Percentiles rank a stretch among this genome's conserved stretches.
phyloP scores from a whole-genome alignment of 768 basidiomycete genomes.

The Melanogaster broomeanus region DNA sequence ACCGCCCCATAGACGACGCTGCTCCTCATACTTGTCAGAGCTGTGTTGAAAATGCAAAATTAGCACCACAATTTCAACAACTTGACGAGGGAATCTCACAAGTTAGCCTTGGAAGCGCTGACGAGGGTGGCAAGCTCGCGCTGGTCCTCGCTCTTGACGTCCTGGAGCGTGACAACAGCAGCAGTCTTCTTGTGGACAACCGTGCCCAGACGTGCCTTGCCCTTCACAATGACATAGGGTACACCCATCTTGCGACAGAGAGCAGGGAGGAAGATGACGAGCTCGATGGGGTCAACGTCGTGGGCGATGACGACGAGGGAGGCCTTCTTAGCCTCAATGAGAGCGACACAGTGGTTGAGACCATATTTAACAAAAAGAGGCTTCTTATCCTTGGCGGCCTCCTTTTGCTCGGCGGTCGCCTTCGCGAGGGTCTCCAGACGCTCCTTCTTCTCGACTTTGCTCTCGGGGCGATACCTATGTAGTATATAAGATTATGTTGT shows the following conservation, averaged over 20 bases:
- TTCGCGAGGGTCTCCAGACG: constrained; percentile 81
- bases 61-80: constrained; percentile 1
- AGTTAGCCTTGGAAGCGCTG: constrained; percentile 95
- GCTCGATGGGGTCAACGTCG: constrained; percentile 98
- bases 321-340: constrained; percentile 97
- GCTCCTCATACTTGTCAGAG: constrained; percentile 92
- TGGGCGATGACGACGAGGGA: constrained; percentile 94
- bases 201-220: constrained; percentile 96
- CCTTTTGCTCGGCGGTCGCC: constrained; percentile 79
- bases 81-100: constrained; percentile 53
- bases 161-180: constrained; percentile 87
- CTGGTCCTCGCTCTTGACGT: constrained; percentile 93
- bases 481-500: background rate
- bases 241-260: constrained; percentile 99
- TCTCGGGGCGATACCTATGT: constrained; percentile 77
- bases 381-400: constrained; percentile 83
- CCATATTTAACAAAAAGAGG: constrained; percentile 95
- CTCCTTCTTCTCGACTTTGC: constrained; percentile 96
- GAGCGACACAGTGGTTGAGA: constrained; percentile 94
- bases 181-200: constrained; percentile 99
- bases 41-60: constrained; percentile 33
- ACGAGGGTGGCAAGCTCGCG: constrained; percentile 91
- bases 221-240: constrained; percentile 97
- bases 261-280: constrained; percentile 97
- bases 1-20: constrained; percentile 93